Evolutionary conservation across 2,329 filamentous ascomycete genomes (phyloP).

Genomic region (Annulohypoxylon truncatum): DNA sequence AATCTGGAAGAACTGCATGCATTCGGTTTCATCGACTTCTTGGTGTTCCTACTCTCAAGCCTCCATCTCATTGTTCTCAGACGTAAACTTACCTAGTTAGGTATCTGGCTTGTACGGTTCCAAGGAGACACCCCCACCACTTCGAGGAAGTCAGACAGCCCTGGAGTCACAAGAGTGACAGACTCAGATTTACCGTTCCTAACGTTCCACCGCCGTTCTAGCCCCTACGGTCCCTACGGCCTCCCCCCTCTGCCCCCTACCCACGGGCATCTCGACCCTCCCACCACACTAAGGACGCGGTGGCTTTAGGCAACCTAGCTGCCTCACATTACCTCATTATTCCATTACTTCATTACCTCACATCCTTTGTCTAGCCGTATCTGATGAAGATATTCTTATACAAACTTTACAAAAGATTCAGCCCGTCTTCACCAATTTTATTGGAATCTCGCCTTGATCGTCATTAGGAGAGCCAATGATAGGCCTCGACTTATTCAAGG

Average conservation of each 20-base stretch:
- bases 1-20: conserved; percentile 5
- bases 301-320: conserved; percentile 24
- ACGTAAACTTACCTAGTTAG: neutral
- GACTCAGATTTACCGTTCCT: neutral
- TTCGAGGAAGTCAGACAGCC: neutral
- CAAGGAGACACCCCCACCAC: neutral
- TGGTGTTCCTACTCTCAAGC: neutral
- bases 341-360: neutral
- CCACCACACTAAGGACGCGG: neutral
- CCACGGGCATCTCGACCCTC: neutral
- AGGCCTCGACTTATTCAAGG: neutral
- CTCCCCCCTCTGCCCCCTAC: neutral
- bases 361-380: neutral
- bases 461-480: conserved; percentile 22
- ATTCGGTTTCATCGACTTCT: neutral
- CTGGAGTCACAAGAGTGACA: neutral
- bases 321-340: conserved; percentile 18
- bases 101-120: neutral
- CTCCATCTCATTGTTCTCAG: neutral
- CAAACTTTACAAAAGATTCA: conserved; percentile 5
- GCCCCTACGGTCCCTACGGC: neutral
- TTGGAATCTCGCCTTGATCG: neutral
- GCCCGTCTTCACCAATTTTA: neutral
- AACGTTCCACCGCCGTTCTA: neutral
- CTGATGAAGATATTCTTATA: neutral